Evolutionary conservation across 768 basidiomycete genomes (phyloP).

Genomic region (Austroboletus eburneus): DNA sequence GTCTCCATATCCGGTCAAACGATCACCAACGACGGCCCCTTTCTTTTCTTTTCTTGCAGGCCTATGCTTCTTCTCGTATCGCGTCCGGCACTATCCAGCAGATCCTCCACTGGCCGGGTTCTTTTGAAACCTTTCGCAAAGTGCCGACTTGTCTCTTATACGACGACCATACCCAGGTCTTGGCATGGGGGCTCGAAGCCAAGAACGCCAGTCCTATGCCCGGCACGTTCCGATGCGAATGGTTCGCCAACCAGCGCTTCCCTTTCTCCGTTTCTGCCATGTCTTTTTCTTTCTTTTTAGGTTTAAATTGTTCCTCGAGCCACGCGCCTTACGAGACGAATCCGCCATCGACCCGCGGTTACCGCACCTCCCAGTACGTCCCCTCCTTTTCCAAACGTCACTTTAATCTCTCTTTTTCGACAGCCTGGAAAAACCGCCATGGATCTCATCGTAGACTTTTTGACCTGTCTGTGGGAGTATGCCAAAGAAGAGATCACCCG

Average conservation of each 20-base stretch:
- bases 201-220: constrained; percentile 71
- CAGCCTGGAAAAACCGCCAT: constrained; percentile 72
- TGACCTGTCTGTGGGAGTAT: constrained; percentile 82
- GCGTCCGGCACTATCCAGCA: constrained; percentile 77
- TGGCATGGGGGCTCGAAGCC: constrained; percentile 86
- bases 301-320: constrained; percentile 89
- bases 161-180: constrained; percentile 63
- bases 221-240: constrained; percentile 58
- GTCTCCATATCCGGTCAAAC: too few relatives aligned
- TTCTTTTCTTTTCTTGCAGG: too few relatives aligned
- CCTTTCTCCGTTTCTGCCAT: too few relatives aligned
- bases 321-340: constrained; percentile 71
- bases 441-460: constrained; percentile 80
- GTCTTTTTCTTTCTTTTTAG: constrained; percentile 17
- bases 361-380: constrained; percentile 70
- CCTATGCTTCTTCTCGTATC: constrained; percentile 83
- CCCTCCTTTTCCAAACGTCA: constrained; percentile 3
- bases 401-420: constrained; percentile 10
- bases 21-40: too few relatives aligned
- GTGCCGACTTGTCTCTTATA: constrained; percentile 84
- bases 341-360: constrained; percentile 70
- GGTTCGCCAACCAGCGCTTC: constrained; percentile 32
- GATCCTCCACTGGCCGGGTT: constrained; percentile 83
- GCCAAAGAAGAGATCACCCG: constrained; percentile 83
- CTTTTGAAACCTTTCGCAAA: constrained; percentile 83